phyloP scores from a whole-genome alignment of 108 stramenopile species.

The Nannochloropsis salina region DNA sequence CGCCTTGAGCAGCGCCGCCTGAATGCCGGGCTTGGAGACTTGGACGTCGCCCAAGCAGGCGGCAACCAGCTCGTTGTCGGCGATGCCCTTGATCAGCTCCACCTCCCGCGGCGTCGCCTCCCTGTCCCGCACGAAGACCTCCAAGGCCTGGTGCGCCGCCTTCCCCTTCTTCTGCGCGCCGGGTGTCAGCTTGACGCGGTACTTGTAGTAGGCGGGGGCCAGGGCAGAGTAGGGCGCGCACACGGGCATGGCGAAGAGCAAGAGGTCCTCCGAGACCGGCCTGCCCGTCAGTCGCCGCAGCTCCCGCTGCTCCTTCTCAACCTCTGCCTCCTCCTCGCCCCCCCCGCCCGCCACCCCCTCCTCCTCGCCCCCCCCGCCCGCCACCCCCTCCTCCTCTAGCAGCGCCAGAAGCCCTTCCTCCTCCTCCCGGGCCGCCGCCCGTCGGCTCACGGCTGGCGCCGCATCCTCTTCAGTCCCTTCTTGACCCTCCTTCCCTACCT shows the following conservation, averaged over 20 bases:
- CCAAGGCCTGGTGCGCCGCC: slow-evolving; percentile 50
- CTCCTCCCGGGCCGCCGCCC: slow-evolving; percentile 35
- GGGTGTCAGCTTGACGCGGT: slow-evolving; percentile 62
- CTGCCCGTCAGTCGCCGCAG: slow-evolving; percentile 71
- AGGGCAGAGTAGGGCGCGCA: slow-evolving; percentile 84
- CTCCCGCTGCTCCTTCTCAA: slow-evolving; percentile 68
- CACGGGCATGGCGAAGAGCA: slow-evolving; percentile 80
- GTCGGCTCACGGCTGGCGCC: slow-evolving; percentile 20
- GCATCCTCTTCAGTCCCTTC: background rate
- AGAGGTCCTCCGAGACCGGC: slow-evolving; percentile 67
- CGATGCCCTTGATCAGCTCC: slow-evolving; percentile 43
- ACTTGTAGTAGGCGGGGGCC: slow-evolving; percentile 63
- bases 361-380: slow-evolving; percentile 19
- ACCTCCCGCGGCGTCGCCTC: slow-evolving; percentile 33
- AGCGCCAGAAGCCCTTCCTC: slow-evolving; percentile 36
- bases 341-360: slow-evolving; percentile 43
- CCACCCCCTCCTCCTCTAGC: slow-evolving; percentile 44
- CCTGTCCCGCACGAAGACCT: slow-evolving; percentile 39
- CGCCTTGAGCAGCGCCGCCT: slow-evolving; percentile 29
- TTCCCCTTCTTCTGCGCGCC: slow-evolving; percentile 58
- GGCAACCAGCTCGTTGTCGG: slow-evolving; percentile 54
- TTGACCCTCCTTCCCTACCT: background rate
- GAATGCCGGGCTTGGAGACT: slow-evolving; percentile 43
- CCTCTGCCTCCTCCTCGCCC: slow-evolving; percentile 53
- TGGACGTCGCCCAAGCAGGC: slow-evolving; percentile 53